Conservation (phyloP, 441 rosid species). For the Hura crepitans region DNA sequence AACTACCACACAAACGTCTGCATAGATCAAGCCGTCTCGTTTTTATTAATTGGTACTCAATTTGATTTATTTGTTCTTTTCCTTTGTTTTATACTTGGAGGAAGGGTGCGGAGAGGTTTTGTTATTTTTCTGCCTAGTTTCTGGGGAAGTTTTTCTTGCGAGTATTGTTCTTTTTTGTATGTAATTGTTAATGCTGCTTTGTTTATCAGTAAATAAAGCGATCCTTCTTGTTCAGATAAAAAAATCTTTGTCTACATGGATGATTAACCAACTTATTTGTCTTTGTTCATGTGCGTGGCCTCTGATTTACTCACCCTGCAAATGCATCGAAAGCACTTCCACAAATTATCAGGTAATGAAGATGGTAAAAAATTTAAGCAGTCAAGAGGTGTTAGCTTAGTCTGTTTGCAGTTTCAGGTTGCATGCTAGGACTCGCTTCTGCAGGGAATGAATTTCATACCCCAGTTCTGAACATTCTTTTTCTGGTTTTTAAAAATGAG, state of each 20-base stretch:
- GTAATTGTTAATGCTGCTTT: constrained; percentile 22
- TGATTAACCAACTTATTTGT: background rate
- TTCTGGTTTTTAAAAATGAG: too few species aligned
- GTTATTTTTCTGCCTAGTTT: constrained; percentile 1
- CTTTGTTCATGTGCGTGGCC: too few species aligned
- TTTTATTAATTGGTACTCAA: constrained; percentile 3
- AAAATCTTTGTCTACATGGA: background rate
- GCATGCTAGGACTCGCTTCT: too few species aligned
- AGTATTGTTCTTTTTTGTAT: constrained; percentile 16
- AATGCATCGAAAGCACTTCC: too few species aligned
- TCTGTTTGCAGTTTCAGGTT: too few species aligned
- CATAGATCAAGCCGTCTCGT: constrained; percentile 16
- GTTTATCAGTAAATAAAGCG: constrained; percentile 25
- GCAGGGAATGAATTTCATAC: too few species aligned
- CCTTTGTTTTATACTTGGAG: constrained; percentile 15
- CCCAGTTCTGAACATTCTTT: too few species aligned
- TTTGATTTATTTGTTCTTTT: constrained; percentile 15
- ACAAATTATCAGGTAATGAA: too few species aligned
- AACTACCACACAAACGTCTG: constrained; percentile 21
- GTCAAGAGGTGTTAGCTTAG: too few species aligned
- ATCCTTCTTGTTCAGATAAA: constrained; percentile 3
- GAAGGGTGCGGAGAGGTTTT: constrained; percentile 10
- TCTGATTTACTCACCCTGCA: too few species aligned
- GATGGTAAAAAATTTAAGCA: too few species aligned
- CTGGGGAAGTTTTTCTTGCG: constrained; percentile 17